Base-by-base conservation (phyloP, 768 basidiomycete genomes). In the Strobilomyces confusus region DNA sequence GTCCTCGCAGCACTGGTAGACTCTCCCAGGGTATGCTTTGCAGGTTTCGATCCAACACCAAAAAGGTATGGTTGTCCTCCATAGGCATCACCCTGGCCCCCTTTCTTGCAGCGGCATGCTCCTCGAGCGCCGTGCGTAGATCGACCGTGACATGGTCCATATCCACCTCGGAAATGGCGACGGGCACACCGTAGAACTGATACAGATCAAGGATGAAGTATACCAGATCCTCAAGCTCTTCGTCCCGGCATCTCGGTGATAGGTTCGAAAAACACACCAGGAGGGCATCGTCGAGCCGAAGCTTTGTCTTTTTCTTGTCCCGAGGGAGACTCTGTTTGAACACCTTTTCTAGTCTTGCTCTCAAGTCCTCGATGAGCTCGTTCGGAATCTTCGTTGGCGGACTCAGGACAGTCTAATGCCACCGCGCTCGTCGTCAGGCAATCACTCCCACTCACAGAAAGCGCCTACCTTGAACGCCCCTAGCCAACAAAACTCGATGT, bases 21-120 rank as follows among this genome's bases (percentile, higher is more conserved):
- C 89, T 95, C 71, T 98, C 97, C 95, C 95, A 98, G 2, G 97
- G 95, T 51, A 98, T 77, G 0, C 84, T 82, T 63, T 94, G 91
- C 12, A 95, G 73, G 54, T 89, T 85, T 71, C 90, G 91, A 70
- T 98, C 97, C 45, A 98, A 77, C 19, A 95, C 80, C 55, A 98
- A 75, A 73, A 98, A 95, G 33, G 85, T 69, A 64, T 98, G 95
- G 38, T 83, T 77, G 61, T 89, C 87, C 6, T 72, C 59, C 25
- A 61, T 66, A 5, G 48, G 56, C 14, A 52, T 43, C 20, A 59
- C 62, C 49, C 59, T 60, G 61, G 60, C 72, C 55, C 54, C 62
- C 70, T 77, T 69, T n/a, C 61, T 57, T 17, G 47, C 55, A 22
- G 72, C 71, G 3, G 77, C 72, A 58, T 89, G 81, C 52, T 93